phyloP scores from a whole-genome alignment of 2,329 filamentous ascomycete genomes.

The Colletotrichum sp. region DNA sequence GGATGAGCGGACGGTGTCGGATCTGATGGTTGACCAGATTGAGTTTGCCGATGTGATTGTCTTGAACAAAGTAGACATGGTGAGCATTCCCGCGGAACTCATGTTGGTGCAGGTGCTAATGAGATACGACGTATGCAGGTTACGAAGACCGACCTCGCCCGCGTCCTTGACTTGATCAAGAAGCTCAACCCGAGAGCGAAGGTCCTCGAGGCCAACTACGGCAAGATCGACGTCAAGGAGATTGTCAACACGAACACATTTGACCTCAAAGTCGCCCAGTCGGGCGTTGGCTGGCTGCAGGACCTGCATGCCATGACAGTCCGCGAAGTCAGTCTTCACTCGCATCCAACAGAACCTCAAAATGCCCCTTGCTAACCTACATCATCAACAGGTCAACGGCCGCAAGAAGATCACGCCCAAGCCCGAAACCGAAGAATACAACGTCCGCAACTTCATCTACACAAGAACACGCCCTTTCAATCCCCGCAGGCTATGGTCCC shows the following conservation, averaged over 20 bases:
- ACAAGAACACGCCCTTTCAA: conserved; percentile 61
- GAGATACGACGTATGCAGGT: conserved; percentile 29
- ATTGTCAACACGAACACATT: conserved; percentile 72
- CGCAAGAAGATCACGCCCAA: conserved; percentile 64
- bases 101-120: neutral
- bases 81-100: conserved; percentile 30
- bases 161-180: conserved; percentile 59
- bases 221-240: conserved; percentile 64
- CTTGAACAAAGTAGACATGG: conserved; percentile 73
- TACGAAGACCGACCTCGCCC: conserved; percentile 42
- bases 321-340: conserved; percentile 49
- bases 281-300: conserved; percentile 72
- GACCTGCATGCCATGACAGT: conserved; percentile 73
- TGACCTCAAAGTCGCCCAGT: conserved; percentile 66
- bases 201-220: conserved; percentile 64
- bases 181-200: conserved; percentile 72
- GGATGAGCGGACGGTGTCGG: conserved; percentile 76
- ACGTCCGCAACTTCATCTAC: conserved; percentile 75
- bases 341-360: neutral
- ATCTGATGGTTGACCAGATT: conserved; percentile 79
- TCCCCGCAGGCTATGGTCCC: conserved; percentile 48
- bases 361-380: neutral
- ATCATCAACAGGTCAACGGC: conserved; percentile 42
- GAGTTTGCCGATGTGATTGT: conserved; percentile 79
- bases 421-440: conserved; percentile 76